These are phyloP conservation scores for Tetrapisispora phaffii DNA, from an alignment of 805 yeast species.

Conservation along the genomic window DNA sequence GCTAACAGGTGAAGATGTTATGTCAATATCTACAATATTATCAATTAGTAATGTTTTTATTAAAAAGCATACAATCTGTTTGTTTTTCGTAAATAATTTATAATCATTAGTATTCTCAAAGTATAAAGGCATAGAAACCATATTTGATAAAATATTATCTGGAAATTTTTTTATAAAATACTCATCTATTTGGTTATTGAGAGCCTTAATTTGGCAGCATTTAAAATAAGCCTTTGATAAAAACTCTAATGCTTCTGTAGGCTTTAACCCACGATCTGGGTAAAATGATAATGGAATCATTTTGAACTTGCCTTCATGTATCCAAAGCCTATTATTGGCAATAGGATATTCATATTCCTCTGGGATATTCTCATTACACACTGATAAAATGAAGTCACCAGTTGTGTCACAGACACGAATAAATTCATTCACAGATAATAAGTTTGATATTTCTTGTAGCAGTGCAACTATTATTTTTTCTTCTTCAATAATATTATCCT, in stretches of 20 bases:
- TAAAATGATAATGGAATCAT: constrained; percentile 34
- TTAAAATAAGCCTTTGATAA: constrained; percentile 32
- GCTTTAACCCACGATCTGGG: constrained; percentile 27
- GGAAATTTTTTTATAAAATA: constrained; percentile 24
- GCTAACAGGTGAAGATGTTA: background rate
- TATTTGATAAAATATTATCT: constrained; percentile 18
- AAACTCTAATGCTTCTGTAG: constrained; percentile 34
- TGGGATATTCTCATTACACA: constrained; percentile 39
- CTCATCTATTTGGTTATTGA: constrained; percentile 15
- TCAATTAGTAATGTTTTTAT: constrained; percentile 8
- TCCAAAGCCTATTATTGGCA: constrained; percentile 42
- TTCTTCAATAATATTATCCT: constrained; percentile 38
- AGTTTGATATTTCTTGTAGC: constrained; percentile 31
- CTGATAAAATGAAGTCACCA: constrained; percentile 47
- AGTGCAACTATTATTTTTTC: constrained; percentile 36
- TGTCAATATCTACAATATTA: constrained; percentile 1
- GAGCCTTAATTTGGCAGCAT: constrained; percentile 19
- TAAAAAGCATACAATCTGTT: constrained; percentile 14
- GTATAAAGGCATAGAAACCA: constrained; percentile 10
- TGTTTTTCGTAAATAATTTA: constrained; percentile 10
- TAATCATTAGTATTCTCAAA: constrained; percentile 10
- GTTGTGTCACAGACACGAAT: constrained; percentile 43
- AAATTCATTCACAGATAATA: constrained; percentile 29
- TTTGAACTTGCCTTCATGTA: constrained; percentile 33
- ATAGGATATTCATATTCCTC: constrained; percentile 35